Evolutionary conservation across 1,139 yeast genomes (phyloP).

Genomic region (Tardiomyces depauwii): DNA sequence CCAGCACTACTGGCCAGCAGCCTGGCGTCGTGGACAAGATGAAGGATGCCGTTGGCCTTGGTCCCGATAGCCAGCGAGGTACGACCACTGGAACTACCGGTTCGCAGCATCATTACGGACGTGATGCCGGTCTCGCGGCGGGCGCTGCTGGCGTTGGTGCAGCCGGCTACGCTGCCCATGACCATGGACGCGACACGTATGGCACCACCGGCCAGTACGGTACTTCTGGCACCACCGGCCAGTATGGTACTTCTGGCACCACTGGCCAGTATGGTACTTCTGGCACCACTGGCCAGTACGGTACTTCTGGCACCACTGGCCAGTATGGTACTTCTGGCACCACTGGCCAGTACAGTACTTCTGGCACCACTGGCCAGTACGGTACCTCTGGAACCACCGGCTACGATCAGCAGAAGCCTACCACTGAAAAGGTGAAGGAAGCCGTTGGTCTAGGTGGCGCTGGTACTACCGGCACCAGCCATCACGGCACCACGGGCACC

Average conservation of each 20-base stretch:
- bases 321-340: not conserved
- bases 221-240: not conserved
- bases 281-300: not conserved
- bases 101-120: constrained; percentile 1
- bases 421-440: not conserved
- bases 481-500: constrained; percentile 2
- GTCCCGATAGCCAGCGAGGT: too few species aligned
- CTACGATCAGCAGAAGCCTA: too few species aligned
- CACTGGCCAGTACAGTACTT: constrained; percentile 1
- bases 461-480: too few species aligned
- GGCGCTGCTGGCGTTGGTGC: constrained; percentile 5
- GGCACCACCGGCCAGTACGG: not conserved
- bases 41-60: not conserved
- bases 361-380: constrained; percentile 1
- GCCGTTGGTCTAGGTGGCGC: too few species aligned
- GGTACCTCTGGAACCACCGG: too few species aligned
- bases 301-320: constrained; percentile 3
- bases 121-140: constrained; percentile 1
- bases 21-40: not conserved
- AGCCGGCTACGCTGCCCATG: too few species aligned
- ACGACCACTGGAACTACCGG: not conserved
- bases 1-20: too few species aligned
- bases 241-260: constrained; percentile 3
- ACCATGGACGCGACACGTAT: constrained; percentile 1
- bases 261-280: not conserved